Conservation (phyloP, 352 stramenopile genomes). For the Phytophthora pinifolia region DNA sequence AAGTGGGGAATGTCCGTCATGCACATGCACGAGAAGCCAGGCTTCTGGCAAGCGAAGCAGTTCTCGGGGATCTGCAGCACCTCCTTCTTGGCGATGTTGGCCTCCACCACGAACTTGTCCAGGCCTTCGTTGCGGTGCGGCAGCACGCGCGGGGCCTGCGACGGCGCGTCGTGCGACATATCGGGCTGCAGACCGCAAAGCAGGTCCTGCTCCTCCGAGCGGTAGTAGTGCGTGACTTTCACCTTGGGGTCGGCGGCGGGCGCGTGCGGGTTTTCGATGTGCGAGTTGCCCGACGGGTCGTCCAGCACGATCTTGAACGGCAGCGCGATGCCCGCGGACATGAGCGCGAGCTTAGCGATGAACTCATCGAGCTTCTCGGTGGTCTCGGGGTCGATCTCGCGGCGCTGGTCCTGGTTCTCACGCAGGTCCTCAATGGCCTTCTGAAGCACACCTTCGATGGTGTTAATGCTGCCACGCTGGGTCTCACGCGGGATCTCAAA, state of each 20-base stretch:
- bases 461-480: conserved; percentile 88
- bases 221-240: conserved; percentile 68
- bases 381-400: conserved; percentile 75
- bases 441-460: conserved; percentile 73
- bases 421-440: conserved; percentile 76
- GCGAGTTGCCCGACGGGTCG: conserved; percentile 90
- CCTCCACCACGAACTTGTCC: conserved; percentile 59
- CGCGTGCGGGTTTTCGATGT: conserved; percentile 89
- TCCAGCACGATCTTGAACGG: conserved; percentile 87
- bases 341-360: conserved; percentile 68
- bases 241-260: conserved; percentile 80
- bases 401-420: conserved; percentile 78
- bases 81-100: conserved; percentile 71
- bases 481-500: conserved; percentile 91
- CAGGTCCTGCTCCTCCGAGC: conserved; percentile 76
- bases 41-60: conserved; percentile 79
- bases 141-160: conserved; percentile 45
- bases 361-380: conserved; percentile 82
- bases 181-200: conserved; percentile 71
- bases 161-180: conserved; percentile 51
- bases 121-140: conserved; percentile 72
- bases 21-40: conserved; percentile 86
- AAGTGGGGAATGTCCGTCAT: conserved; percentile 95
- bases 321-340: conserved; percentile 60
- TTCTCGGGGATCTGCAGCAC: conserved; percentile 82